Conservation (phyloP, 495 filamentous ascomycete species). For the Aspergillus bertholletiae region DNA sequence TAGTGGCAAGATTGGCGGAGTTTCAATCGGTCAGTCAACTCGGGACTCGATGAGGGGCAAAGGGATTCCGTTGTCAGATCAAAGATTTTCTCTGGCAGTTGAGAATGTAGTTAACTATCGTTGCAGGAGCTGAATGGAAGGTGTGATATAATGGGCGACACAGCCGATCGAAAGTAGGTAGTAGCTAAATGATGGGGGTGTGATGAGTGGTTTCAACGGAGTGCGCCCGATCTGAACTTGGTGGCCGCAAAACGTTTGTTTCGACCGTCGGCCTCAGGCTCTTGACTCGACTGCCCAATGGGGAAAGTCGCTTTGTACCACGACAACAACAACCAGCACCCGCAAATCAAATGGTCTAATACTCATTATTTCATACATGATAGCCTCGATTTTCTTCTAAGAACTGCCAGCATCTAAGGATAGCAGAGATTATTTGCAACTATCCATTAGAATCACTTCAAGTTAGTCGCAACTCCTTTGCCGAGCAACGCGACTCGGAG, state of each 20-base stretch:
- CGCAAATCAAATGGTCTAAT: too few relatives aligned
- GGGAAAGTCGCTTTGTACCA: slow-evolving; percentile 11
- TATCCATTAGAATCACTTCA: too few relatives aligned
- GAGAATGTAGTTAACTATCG: background rate
- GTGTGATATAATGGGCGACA: background rate
- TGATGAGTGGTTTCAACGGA: background rate
- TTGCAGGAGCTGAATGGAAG: background rate
- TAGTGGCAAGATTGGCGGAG: slow-evolving; percentile 32
- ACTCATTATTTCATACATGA: too few relatives aligned
- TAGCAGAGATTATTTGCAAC: too few relatives aligned
- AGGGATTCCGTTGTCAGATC: background rate
- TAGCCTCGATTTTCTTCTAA: too few relatives aligned
- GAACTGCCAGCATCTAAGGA: too few relatives aligned
- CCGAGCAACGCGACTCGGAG: too few relatives aligned
- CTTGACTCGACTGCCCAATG: slow-evolving; percentile 12
- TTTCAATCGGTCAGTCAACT: slow-evolving; percentile 23
- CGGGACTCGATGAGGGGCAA: slow-evolving; percentile 21
- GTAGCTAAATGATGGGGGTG: background rate
- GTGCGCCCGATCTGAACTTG: background rate
- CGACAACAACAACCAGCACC: background rate
- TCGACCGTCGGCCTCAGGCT: background rate
- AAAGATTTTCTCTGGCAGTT: background rate
- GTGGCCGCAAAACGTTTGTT: slow-evolving; percentile 4
- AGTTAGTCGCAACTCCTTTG: too few relatives aligned
- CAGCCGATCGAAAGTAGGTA: background rate